These are phyloP conservation scores for Cicer yamashitae DNA, from an alignment of 306 rosid genomes.

Conservation along the genomic window DNA sequence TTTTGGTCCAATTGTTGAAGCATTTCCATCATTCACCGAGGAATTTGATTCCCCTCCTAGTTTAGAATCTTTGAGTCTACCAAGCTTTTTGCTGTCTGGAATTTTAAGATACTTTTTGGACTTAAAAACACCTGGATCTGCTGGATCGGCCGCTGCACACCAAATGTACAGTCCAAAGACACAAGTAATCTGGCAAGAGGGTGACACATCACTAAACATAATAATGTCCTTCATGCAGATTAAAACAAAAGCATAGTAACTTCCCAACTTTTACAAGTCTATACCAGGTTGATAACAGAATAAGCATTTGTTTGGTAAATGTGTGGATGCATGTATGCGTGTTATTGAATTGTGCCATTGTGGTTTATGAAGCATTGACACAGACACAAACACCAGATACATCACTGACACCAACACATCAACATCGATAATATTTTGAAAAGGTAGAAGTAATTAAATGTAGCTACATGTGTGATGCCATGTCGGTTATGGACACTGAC, in stretches of 20 bases:
- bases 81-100: conserved; percentile 60
- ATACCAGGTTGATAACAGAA: conserved; percentile 3
- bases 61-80: conserved; percentile 61
- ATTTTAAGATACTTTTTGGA: conserved; percentile 82
- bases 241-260: conserved; percentile 8
- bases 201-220: conserved; percentile 40
- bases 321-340: not conserved
- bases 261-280: conserved; percentile 11
- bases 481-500: too few species aligned
- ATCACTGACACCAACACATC: too few species aligned
- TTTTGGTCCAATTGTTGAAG: conserved; percentile 63
- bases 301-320: conserved; percentile 2
- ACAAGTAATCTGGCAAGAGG: conserved; percentile 76
- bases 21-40: conserved; percentile 64
- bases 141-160: conserved; percentile 99
- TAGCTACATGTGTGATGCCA: too few species aligned
- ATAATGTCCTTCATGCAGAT: conserved; percentile 18
- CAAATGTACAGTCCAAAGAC: conserved; percentile 89
- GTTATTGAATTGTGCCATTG: too few species aligned
- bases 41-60: conserved; percentile 73
- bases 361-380: too few species aligned
- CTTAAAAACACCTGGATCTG: conserved; percentile 91
- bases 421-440: too few species aligned
- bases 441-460: too few species aligned
- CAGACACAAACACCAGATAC: too few species aligned